Conservation (phyloP, 192 early-diverging fungal genomes). For the Rhizophagus sp. region DNA sequence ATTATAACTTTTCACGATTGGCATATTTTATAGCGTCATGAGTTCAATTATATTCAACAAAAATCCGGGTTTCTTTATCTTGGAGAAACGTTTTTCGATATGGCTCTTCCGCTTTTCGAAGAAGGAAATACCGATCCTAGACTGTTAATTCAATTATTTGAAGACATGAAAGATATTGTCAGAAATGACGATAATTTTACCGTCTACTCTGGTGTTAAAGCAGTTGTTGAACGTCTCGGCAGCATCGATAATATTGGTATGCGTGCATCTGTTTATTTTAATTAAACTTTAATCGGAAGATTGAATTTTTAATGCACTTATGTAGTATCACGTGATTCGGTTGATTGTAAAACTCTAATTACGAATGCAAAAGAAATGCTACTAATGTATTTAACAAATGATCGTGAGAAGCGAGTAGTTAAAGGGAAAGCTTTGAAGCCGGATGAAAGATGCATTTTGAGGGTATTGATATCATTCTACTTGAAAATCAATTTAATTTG, state of each 20-base stretch:
- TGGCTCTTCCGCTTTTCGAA: slow-evolving; percentile 60
- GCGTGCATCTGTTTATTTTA: not conserved
- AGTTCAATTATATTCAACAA: slow-evolving; percentile 62
- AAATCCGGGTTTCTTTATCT: slow-evolving; percentile 66
- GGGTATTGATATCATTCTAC: not conserved
- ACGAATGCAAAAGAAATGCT: slow-evolving; percentile 62
- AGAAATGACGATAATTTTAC: slow-evolving; percentile 32
- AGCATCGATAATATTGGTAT: slow-evolving; percentile 55
- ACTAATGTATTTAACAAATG: slow-evolving; percentile 51
- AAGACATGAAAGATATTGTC: slow-evolving; percentile 37
- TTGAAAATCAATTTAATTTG: not conserved
- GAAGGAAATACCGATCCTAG: slow-evolving; percentile 67
- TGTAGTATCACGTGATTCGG: slow-evolving; percentile 34
- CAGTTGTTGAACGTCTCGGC: slow-evolving; percentile 37
- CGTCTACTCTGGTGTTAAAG: slow-evolving; percentile 46
- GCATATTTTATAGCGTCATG: slow-evolving; percentile 32
- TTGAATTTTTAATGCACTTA: not conserved
- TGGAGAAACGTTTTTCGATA: slow-evolving; percentile 65
- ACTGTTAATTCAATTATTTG: slow-evolving; percentile 53
- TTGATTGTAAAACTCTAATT: slow-evolving; percentile 39
- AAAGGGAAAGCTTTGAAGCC: slow-evolving; percentile 8
- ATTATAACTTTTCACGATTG: not conserved
- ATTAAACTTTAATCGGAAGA: slow-evolving; percentile 12
- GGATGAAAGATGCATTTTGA: slow-evolving; percentile 13
- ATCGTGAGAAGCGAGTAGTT: slow-evolving; percentile 30